A percentile compares a stretch with the other conserved stretches of the same genome.
These are phyloP conservation scores for Colletotrichum melonis DNA, from an alignment of 2,329 filamentous ascomycete species.

Conservation along the genomic window DNA sequence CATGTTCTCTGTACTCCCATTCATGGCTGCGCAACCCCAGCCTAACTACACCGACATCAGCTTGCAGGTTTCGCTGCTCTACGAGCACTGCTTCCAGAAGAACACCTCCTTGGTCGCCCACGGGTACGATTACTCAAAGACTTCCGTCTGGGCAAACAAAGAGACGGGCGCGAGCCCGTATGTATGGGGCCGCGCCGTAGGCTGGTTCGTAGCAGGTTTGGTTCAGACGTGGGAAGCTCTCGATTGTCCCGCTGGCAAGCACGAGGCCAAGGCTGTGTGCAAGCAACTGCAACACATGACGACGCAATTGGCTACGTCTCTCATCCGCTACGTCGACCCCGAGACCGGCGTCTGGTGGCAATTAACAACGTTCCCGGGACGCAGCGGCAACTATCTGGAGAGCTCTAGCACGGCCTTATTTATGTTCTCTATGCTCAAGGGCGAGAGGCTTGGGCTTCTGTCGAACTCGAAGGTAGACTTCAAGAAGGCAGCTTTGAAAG, in stretches of 20 bases:
- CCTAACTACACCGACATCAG: conserved; percentile 38
- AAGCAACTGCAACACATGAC: conserved; percentile 1
- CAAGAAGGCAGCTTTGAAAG: conserved; percentile 18
- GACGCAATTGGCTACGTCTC: conserved; percentile 11
- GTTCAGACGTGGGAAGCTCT: conserved; percentile 35
- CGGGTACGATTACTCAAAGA: conserved; percentile 35
- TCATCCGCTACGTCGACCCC: conserved; percentile 21
- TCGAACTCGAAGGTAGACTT: background rate
- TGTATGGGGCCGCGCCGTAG: conserved; percentile 35
- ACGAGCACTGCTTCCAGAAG: conserved; percentile 29
- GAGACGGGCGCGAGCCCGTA: conserved; percentile 36
- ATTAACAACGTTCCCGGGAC: conserved; percentile 26
- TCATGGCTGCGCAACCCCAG: conserved; percentile 39
- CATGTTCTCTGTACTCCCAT: conserved; percentile 61
- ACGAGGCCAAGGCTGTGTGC: conserved; percentile 9
- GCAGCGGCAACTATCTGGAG: conserved; percentile 35
- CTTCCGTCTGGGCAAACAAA: conserved; percentile 33
- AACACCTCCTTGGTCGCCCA: conserved; percentile 30
- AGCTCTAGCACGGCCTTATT: conserved; percentile 37
- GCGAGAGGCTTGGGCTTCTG: conserved; percentile 17
- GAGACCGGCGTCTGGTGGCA: conserved; percentile 36
- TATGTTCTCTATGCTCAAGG: conserved; percentile 31
- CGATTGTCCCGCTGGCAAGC: conserved; percentile 6
- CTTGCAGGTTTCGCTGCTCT: conserved; percentile 37
- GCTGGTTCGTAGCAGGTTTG: conserved; percentile 35